A percentile compares a stretch with the other conserved stretches of the same genome.
Evolutionary conservation across 139 green algal species (phyloP).

Genomic region (Closterium sp.): DNA sequence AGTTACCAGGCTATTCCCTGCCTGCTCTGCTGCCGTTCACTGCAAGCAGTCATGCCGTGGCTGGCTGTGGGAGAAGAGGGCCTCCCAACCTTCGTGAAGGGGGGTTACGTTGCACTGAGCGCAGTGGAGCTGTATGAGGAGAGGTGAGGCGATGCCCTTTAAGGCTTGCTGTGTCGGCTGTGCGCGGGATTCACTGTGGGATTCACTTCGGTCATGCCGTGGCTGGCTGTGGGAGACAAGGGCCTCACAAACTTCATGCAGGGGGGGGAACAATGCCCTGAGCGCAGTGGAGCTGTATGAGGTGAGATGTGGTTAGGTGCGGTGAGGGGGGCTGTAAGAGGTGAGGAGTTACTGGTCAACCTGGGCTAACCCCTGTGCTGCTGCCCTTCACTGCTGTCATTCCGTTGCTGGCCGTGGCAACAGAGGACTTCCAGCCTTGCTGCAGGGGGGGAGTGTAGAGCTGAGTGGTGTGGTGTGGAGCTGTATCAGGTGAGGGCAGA

Average conservation of each 20-base stretch:
- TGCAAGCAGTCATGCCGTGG: constrained; percentile 76
- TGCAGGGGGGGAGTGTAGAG: constrained; percentile 3
- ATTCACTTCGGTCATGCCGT: constrained; percentile 75
- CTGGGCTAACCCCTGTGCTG: too few species aligned
- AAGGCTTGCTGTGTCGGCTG: too few species aligned
- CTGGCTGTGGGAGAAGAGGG: constrained; percentile 61
- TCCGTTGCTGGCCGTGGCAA: constrained; percentile 69
- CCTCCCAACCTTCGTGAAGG: constrained; percentile 1
- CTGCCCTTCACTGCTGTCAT: constrained; percentile 72
- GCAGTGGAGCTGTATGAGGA: too few species aligned
- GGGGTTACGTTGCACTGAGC: background rate
- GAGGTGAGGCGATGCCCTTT: background rate
- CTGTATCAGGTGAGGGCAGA: constrained; percentile 34
- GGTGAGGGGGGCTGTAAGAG: too few species aligned
- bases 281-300: constrained; percentile 23
- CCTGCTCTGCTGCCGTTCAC: background rate
- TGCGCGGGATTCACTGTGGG: background rate
- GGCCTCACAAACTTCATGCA: background rate
- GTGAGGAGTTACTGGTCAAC: too few species aligned
- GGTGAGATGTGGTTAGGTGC: constrained; percentile 16
- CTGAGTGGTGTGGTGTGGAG: constrained; percentile 5
- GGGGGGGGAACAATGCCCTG: background rate
- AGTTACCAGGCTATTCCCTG: background rate
- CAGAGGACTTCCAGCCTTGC: constrained; percentile 61
- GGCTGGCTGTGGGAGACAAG: constrained; percentile 64